Evolutionary conservation across 306 rosid genomes (phyloP).

Genomic region (Quillaja saponaria): DNA sequence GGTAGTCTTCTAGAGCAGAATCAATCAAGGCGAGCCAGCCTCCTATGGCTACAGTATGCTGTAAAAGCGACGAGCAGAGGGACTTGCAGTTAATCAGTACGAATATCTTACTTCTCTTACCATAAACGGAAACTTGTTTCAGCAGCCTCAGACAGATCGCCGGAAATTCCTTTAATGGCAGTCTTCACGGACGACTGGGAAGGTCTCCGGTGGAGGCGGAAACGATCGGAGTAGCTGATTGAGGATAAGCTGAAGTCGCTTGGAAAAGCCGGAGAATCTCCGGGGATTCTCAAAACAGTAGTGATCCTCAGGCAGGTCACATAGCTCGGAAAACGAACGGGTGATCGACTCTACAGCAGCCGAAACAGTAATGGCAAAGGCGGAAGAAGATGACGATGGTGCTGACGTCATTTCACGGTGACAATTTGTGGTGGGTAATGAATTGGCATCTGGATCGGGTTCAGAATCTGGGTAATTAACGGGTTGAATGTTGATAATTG

Average conservation of each 20-base stretch:
- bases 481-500: background rate
- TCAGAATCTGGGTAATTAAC: background rate
- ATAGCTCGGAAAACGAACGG: conserved; percentile 36
- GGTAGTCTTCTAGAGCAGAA: conserved; percentile 26
- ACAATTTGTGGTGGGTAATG: background rate
- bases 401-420: conserved; percentile 33
- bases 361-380: conserved; percentile 9
- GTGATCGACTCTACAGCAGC: conserved; percentile 35
- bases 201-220: conserved; percentile 9
- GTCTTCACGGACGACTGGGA: conserved; percentile 38
- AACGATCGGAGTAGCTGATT: conserved; percentile 31
- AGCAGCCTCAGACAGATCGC: conserved; percentile 31
- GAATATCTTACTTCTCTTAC: conserved; percentile 39
- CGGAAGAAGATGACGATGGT: conserved; percentile 4
- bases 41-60: conserved; percentile 33
- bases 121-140: conserved; percentile 31
- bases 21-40: conserved; percentile 51
- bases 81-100: conserved; percentile 42
- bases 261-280: conserved; percentile 39
- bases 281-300: conserved; percentile 38
- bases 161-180: conserved; percentile 40
- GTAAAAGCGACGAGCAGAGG: conserved; percentile 34
- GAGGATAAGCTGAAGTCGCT: conserved; percentile 39
- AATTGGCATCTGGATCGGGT: background rate
- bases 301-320: conserved; percentile 9